Conservation (phyloP, 2,329 filamentous ascomycete genomes). For the Hypoxylon sp. region DNA sequence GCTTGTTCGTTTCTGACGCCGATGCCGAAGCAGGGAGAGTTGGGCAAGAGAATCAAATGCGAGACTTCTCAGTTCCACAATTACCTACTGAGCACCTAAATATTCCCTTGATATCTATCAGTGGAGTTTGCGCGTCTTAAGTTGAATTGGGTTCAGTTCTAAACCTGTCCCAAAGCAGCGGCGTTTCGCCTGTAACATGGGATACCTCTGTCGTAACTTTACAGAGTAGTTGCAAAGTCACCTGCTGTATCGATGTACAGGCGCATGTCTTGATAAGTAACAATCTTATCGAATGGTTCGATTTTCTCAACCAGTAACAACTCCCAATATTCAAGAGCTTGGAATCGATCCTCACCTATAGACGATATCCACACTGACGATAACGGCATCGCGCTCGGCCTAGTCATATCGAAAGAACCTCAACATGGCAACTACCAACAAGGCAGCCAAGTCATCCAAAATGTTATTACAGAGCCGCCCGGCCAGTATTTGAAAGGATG, state of each 20-base stretch:
- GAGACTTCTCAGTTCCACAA: neutral
- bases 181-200: neutral
- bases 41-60: neutral
- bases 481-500: constrained; percentile 36
- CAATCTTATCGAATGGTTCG: constrained; percentile 2
- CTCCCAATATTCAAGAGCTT: constrained; percentile 17
- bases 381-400: constrained; percentile 22
- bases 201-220: constrained; percentile 5
- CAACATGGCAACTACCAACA: constrained; percentile 11
- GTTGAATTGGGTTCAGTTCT: neutral
- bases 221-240: no score
- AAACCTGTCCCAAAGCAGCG: neutral
- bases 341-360: neutral
- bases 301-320: neutral
- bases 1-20: neutral
- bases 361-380: constrained; percentile 12
- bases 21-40: neutral
- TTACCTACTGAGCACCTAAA: neutral
- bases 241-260: neutral
- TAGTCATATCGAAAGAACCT: constrained; percentile 14
- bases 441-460: neutral
- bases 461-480: constrained; percentile 9
- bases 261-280: neutral
- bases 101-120: neutral
- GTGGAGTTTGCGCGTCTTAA: neutral